These are phyloP conservation scores for Zhuliangozyma blackwelliae DNA, from an alignment of 1,139 yeast species.

Conservation along the genomic window DNA sequence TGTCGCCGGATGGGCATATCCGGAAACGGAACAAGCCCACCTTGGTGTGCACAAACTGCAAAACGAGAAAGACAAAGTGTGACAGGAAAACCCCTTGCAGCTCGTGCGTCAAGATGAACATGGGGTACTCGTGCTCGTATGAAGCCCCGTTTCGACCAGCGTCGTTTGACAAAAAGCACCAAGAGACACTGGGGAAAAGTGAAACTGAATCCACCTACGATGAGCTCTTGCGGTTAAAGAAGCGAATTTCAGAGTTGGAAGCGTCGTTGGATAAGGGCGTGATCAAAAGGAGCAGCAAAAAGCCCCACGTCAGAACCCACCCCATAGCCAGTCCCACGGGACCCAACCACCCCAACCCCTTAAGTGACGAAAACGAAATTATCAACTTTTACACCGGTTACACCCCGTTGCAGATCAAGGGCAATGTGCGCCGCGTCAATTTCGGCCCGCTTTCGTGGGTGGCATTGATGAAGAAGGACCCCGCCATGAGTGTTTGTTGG, in stretches of 20 bases:
- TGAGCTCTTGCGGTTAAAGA: too few relatives aligned
- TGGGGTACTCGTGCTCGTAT: constrained; percentile 18
- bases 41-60: constrained; percentile 27
- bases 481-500: constrained; percentile 27
- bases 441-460: constrained; percentile 40
- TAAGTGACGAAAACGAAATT: constrained; percentile 16
- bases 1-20: background rate
- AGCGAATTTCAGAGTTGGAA: too few relatives aligned
- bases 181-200: background rate
- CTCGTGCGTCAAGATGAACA: constrained; percentile 20
- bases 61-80: constrained; percentile 26
- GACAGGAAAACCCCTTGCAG: constrained; percentile 26
- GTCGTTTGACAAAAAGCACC: background rate
- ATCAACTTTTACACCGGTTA: constrained; percentile 31
- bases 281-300: too few relatives aligned
- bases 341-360: constrained; percentile 23
- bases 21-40: constrained; percentile 18
- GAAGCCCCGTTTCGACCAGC: constrained; percentile 9
- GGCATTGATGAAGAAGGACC: constrained; percentile 31
- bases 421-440: constrained; percentile 23
- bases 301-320: too few relatives aligned
- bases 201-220: too few relatives aligned
- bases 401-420: constrained; percentile 21
- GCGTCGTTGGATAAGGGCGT: too few relatives aligned
- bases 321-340: constrained; percentile 3